A percentile compares a stretch with the other conserved stretches of the same genome.
These are phyloP conservation scores for Ogataea dorogensis DNA, from an alignment of 805 yeast genomes.

Conservation along the genomic window DNA sequence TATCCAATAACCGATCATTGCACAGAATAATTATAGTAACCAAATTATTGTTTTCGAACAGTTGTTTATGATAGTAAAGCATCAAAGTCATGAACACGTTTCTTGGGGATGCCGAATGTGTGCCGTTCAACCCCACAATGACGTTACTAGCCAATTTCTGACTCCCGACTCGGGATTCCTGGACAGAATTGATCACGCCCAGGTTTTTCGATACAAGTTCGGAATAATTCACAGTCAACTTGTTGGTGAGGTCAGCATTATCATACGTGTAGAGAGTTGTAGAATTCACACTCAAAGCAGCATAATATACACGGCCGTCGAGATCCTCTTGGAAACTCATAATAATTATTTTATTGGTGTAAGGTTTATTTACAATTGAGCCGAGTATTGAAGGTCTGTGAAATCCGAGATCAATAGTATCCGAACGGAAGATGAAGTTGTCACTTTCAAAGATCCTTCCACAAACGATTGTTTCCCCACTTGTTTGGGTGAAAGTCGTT, in stretches of 20 bases:
- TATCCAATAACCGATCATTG: slow-evolving; percentile 42
- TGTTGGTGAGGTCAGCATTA: slow-evolving; percentile 41
- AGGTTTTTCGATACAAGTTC: slow-evolving; percentile 55
- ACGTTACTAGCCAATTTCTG: slow-evolving; percentile 23
- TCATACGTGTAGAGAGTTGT: slow-evolving; percentile 60
- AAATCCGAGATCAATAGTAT: slow-evolving; percentile 66
- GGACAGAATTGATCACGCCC: slow-evolving; percentile 50
- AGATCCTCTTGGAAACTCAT: slow-evolving; percentile 11
- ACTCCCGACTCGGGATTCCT: slow-evolving; percentile 33
- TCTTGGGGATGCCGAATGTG: slow-evolving; percentile 36
- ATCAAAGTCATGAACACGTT: slow-evolving; percentile 24
- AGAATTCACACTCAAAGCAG: slow-evolving; percentile 44
- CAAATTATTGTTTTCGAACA: slow-evolving; percentile 44
- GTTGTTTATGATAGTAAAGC: slow-evolving; percentile 50
- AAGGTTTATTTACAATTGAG: slow-evolving; percentile 3
- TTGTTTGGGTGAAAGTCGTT: slow-evolving; percentile 67
- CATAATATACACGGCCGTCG: slow-evolving; percentile 25
- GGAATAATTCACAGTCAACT: slow-evolving; percentile 47
- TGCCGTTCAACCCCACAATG: slow-evolving; percentile 18
- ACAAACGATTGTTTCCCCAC: slow-evolving; percentile 37
- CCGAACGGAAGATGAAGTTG: slow-evolving; percentile 32
- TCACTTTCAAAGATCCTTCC: slow-evolving; percentile 1
- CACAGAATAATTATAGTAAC: slow-evolving; percentile 51
- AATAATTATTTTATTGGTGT: background rate
- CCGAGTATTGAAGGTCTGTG: slow-evolving; percentile 43